phyloP scores from a whole-genome alignment of 192 early-diverging fungal species.

The Spinellus fusiger region DNA sequence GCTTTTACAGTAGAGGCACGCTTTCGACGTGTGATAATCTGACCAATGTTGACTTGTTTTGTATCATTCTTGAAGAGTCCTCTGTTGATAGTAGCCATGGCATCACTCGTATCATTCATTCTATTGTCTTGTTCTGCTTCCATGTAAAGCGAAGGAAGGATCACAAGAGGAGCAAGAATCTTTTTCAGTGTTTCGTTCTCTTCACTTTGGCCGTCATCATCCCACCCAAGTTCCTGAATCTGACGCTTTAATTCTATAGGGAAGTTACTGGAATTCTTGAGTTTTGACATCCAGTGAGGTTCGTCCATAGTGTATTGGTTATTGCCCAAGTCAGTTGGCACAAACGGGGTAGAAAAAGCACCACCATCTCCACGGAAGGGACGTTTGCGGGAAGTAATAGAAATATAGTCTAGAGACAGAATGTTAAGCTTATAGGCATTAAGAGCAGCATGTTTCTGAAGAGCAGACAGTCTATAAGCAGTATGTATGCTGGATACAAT shows the following conservation, averaged over 20 bases:
- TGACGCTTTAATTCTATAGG: slow-evolving; percentile 42
- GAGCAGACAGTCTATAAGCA: slow-evolving; percentile 25
- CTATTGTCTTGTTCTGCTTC: slow-evolving; percentile 36
- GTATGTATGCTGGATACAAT: slow-evolving; percentile 29
- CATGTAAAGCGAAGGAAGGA: slow-evolving; percentile 44
- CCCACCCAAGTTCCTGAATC: slow-evolving; percentile 49
- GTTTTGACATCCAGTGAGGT: slow-evolving; percentile 40
- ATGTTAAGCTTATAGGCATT: slow-evolving; percentile 45
- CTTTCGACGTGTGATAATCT: slow-evolving; percentile 15
- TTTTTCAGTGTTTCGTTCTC: slow-evolving; percentile 41
- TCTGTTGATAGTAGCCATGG: not conserved
- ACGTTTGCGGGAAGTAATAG: slow-evolving; percentile 36
- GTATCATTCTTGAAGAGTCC: not conserved
- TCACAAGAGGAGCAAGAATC: slow-evolving; percentile 37
- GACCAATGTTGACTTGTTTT: slow-evolving; percentile 9
- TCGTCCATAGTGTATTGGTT: slow-evolving; percentile 48
- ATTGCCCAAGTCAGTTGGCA: slow-evolving; percentile 46
- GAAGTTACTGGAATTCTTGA: slow-evolving; percentile 42
- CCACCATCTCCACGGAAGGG: slow-evolving; percentile 40
- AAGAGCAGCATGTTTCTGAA: slow-evolving; percentile 38
- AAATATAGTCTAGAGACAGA: slow-evolving; percentile 39
- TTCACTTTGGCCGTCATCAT: slow-evolving; percentile 36
- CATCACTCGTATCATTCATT: not conserved
- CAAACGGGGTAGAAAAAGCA: slow-evolving; percentile 43
- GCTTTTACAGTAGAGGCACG: slow-evolving; percentile 35